Evolutionary conservation across 306 rosid genomes (phyloP).

Genomic region (Lathyrus tuberosus): DNA sequence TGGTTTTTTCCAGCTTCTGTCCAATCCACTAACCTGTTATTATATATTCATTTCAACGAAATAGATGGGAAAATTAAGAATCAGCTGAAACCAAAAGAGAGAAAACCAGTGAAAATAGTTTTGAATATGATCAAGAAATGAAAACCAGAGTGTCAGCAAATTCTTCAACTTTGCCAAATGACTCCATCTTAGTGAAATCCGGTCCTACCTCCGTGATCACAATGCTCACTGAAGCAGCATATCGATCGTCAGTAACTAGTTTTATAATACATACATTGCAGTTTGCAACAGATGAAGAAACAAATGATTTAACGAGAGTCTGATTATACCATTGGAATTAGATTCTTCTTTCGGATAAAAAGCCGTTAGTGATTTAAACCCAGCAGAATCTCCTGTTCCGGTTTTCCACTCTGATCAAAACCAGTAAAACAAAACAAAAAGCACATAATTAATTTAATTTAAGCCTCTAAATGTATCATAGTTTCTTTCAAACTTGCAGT

Average conservation of each 20-base stretch:
- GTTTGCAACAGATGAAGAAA: conserved; percentile 15
- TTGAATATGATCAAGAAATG: conserved; percentile 17
- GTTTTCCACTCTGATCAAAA: conserved; percentile 64
- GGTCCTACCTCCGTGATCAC: conserved; percentile 88
- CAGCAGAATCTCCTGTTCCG: conserved; percentile 79
- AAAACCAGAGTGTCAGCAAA: conserved; percentile 91
- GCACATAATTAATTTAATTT: neutral
- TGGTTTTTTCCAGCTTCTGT: conserved; percentile 93
- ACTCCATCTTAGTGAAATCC: conserved; percentile 91
- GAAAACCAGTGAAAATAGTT: neutral
- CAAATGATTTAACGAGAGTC: neutral
- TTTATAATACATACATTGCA: neutral
- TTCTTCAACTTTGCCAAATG: conserved; percentile 91
- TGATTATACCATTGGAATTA: conserved; percentile 63
- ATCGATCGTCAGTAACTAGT: neutral
- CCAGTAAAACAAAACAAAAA: conserved; percentile 5
- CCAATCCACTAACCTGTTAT: conserved; percentile 83
- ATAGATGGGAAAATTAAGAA: neutral
- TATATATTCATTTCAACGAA: conserved; percentile 27
- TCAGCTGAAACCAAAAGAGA: conserved; percentile 4
- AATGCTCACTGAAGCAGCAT: conserved; percentile 64
- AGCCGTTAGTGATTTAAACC: conserved; percentile 84
- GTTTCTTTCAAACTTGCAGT: conserved; percentile 24
- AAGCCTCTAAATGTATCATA: conserved; percentile 8
- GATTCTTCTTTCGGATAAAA: conserved; percentile 69